phyloP scores from a whole-genome alignment of 495 filamentous ascomycete species.

The Oleoguttula mirabilis region DNA sequence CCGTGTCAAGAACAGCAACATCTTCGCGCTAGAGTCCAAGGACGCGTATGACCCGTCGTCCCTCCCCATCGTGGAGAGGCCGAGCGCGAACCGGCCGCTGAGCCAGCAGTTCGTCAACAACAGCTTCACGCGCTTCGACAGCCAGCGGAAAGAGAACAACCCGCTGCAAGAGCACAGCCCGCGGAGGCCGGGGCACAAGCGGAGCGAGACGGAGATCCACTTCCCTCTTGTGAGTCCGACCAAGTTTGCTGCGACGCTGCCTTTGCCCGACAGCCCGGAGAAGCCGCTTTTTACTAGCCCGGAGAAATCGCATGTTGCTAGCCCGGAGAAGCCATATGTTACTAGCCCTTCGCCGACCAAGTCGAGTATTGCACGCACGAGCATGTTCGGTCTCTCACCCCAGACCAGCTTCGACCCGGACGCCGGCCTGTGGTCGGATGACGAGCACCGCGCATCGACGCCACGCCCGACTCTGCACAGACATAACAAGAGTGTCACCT shows the following conservation, averaged over 20 bases:
- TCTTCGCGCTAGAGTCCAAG: conserved; percentile 79
- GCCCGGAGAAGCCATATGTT: too few relatives aligned
- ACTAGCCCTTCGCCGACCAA: conserved; percentile 63
- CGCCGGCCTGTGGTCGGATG: conserved; percentile 48
- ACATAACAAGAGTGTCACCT: conserved; percentile 91
- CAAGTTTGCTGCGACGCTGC: conserved; percentile 9
- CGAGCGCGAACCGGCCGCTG: conserved; percentile 36
- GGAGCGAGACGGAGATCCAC: conserved; percentile 28
- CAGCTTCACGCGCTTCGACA: conserved; percentile 19
- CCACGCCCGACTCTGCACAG: conserved; percentile 47
- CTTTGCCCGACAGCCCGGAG: conserved; percentile 44
- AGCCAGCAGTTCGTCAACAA: conserved; percentile 34
- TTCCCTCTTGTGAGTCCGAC: conserved; percentile 26
- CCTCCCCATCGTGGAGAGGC: conserved; percentile 60
- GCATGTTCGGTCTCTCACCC: conserved; percentile 51
- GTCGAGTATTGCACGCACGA: conserved; percentile 55
- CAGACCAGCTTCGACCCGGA: conserved; percentile 22
- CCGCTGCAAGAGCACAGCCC: conserved; percentile 19
- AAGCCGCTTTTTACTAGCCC: too few relatives aligned
- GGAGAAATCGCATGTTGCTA: too few relatives aligned
- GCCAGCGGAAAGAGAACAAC: conserved; percentile 27
- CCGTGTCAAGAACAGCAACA: conserved; percentile 91
- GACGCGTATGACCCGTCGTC: conserved; percentile 82
- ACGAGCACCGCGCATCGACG: conserved; percentile 37
- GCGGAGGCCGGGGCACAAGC: conserved; percentile 23